Evolutionary conservation across 176 grass and related monocot species (phyloP).

Genomic region (Musa schizocarpa): DNA sequence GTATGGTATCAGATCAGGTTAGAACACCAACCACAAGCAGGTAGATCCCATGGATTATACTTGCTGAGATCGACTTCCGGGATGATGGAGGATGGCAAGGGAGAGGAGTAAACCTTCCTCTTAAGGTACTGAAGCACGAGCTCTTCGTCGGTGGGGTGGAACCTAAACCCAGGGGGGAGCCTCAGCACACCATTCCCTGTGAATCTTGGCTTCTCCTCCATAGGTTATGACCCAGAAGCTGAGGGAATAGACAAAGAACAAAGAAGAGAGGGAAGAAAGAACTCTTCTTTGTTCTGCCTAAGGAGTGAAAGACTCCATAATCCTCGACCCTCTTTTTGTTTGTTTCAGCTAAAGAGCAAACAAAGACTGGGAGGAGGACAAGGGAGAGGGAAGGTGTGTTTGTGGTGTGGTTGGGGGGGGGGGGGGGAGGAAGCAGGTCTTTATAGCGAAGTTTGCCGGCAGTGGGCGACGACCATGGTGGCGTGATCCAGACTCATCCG

Average conservation of each 20-base stretch:
- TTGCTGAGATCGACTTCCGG: slow-evolving; percentile 33
- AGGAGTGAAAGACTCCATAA: too few species aligned
- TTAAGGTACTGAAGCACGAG: slow-evolving; percentile 65
- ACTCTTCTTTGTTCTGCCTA: too few species aligned
- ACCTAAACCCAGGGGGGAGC: slow-evolving; percentile 69
- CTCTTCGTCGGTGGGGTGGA: slow-evolving; percentile 70
- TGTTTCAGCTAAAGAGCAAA: too few species aligned
- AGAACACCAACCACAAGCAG: slow-evolving; percentile 4
- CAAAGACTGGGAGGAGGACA: too few species aligned
- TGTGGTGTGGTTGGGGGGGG: too few species aligned
- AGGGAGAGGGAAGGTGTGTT: too few species aligned
- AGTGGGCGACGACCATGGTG: not conserved
- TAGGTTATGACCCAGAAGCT: too few species aligned
- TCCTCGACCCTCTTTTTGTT: too few species aligned
- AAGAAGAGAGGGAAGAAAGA: too few species aligned
- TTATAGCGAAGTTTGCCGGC: not conserved
- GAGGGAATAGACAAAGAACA: too few species aligned
- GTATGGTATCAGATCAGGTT: not conserved
- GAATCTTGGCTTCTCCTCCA: too few species aligned
- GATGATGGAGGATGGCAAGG: slow-evolving; percentile 62
- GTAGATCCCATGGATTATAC: slow-evolving; percentile 55
- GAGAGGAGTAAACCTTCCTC: slow-evolving; percentile 31
- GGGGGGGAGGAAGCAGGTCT: too few species aligned
- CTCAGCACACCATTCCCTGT: slow-evolving; percentile 1
- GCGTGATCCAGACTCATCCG: not conserved